Percentiles rank a stretch among this genome's conserved stretches.
These are phyloP conservation scores for Amoeboradix gromovi DNA, from an alignment of 371 early-diverging fungal species.

Conservation along the genomic window DNA sequence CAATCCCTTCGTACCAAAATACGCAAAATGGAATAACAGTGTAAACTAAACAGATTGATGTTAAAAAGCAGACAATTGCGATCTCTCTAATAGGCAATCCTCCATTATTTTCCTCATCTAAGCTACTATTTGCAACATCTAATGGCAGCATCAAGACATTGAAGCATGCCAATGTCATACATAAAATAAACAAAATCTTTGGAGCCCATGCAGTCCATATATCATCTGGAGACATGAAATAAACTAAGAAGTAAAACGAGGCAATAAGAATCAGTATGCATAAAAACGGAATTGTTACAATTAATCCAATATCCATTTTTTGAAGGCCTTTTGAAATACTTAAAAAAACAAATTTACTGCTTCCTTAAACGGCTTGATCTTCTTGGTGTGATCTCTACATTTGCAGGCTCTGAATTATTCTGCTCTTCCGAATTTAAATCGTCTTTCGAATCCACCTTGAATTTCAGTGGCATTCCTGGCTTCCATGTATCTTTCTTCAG, in stretches of 20 bases:
- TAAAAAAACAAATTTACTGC: no score
- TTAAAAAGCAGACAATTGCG: conserved; percentile 14
- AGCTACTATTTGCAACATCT: conserved; percentile 23
- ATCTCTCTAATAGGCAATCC: conserved; percentile 16
- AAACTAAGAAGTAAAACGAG: conserved; percentile 21
- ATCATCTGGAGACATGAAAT: conserved; percentile 27
- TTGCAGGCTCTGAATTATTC: no score
- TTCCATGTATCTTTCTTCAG: not conserved
- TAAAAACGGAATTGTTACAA: conserved; percentile 17
- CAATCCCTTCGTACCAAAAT: conserved; percentile 24
- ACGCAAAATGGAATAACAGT: conserved; percentile 21
- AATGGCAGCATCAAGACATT: conserved; percentile 23
- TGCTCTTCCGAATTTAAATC: not conserved
- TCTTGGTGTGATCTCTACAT: not conserved
- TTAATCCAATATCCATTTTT: conserved; percentile 14
- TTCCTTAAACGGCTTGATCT: not conserved
- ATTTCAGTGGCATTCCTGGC: not conserved
- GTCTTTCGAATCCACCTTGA: not conserved
- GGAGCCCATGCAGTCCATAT: conserved; percentile 31
- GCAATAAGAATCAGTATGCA: conserved; percentile 16
- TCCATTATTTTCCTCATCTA: conserved; percentile 6
- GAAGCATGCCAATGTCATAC: conserved; percentile 15
- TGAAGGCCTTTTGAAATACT: no score
- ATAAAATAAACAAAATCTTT: conserved; percentile 18
- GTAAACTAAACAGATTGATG: conserved; percentile 11